Evolutionary conservation across 306 rosid genomes (phyloP).

Genomic region (Vigna reflexopilosa): DNA sequence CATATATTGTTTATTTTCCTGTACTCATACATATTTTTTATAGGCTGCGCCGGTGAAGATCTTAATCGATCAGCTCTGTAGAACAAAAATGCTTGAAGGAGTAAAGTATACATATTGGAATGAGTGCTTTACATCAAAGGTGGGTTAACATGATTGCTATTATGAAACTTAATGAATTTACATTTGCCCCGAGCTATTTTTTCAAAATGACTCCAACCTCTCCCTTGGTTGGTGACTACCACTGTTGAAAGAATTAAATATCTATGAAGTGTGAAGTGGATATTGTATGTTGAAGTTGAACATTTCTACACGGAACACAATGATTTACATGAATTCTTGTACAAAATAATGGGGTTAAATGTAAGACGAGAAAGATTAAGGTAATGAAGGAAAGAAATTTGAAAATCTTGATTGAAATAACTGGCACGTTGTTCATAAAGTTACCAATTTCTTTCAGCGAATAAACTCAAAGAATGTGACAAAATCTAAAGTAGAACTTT

Average conservation of each 20-base stretch:
- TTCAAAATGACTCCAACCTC: conserved; percentile 15
- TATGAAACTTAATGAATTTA: conserved; percentile 26
- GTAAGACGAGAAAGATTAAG: background rate
- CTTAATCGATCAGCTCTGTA: conserved; percentile 64
- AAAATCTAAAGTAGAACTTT: conserved; percentile 22
- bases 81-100: conserved; percentile 64
- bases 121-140: conserved; percentile 87
- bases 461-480: conserved; percentile 18
- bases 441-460: conserved; percentile 17
- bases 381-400: background rate
- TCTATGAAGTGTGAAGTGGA: conserved; percentile 5
- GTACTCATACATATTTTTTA: conserved; percentile 21
- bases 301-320: background rate
- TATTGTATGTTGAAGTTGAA: conserved; percentile 18
- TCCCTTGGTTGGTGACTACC: conserved; percentile 14
- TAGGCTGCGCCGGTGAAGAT: conserved; percentile 68
- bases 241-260: conserved; percentile 13
- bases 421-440: background rate
- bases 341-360: background rate
- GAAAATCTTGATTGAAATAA: background rate
- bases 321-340: background rate
- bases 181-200: background rate
- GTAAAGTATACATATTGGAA: conserved; percentile 79
- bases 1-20: background rate
- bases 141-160: conserved; percentile 36